Evolutionary conservation across 495 filamentous ascomycete species (phyloP).

Genomic region (Penicillium cinerascens): DNA sequence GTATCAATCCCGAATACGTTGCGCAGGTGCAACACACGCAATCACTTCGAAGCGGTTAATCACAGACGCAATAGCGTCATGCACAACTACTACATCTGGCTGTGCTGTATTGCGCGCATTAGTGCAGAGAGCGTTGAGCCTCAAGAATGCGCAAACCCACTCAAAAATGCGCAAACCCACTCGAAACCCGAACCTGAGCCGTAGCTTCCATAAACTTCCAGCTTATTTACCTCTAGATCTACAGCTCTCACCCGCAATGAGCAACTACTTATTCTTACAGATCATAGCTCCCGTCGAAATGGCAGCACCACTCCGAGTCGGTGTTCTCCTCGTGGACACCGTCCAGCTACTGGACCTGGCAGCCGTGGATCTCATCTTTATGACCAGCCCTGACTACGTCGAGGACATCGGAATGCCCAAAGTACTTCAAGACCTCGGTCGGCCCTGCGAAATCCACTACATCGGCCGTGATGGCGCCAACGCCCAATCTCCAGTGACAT

Average conservation of each 20-base stretch:
- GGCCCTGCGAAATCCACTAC: slow-evolving; percentile 41
- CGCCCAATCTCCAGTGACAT: slow-evolving; percentile 30
- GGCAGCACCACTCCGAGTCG: slow-evolving; percentile 26
- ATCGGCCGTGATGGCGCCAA: slow-evolving; percentile 34
- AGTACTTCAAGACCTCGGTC: slow-evolving; percentile 35
- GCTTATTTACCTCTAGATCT: too few species aligned
- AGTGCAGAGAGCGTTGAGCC: neutral
- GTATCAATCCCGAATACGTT: neutral
- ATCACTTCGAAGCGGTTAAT: neutral
- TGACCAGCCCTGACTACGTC: slow-evolving; percentile 45
- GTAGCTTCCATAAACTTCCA: neutral
- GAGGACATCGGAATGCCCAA: slow-evolving; percentile 26
- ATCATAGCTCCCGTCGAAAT: neutral
- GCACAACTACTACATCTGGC: neutral
- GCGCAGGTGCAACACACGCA: neutral
- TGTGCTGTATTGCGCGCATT: neutral
- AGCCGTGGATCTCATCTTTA: slow-evolving; percentile 45
- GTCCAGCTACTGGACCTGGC: slow-evolving; percentile 51
- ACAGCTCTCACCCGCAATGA: too few species aligned
- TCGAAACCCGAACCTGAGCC: neutral
- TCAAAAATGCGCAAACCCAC: neutral
- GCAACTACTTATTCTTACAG: neutral
- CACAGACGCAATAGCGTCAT: neutral
- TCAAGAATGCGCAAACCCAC: neutral
- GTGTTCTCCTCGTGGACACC: slow-evolving; percentile 41